phyloP scores from a whole-genome alignment of 2,329 filamentous ascomycete genomes.

The Arachnomyces sp. region DNA sequence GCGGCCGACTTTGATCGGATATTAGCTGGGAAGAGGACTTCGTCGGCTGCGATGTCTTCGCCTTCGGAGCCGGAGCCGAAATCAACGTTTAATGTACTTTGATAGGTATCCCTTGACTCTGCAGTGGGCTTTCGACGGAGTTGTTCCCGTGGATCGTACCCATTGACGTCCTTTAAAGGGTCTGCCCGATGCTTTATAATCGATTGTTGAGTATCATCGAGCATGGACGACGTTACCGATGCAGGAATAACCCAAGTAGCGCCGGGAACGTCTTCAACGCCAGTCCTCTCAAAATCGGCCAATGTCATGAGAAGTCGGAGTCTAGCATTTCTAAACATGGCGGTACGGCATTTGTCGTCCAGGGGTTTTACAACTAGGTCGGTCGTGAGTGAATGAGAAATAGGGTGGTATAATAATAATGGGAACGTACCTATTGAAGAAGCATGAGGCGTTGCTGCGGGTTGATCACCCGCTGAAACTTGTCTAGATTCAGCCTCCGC shows the following conservation, averaged over 20 bases:
- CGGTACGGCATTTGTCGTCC: slow-evolving; percentile 57
- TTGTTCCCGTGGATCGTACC: slow-evolving; percentile 65
- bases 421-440: slow-evolving; percentile 40
- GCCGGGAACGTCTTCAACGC: slow-evolving; percentile 63
- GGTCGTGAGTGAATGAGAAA: slow-evolving; percentile 16
- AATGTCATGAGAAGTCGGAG: slow-evolving; percentile 77
- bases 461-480: slow-evolving; percentile 25
- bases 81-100: slow-evolving; percentile 42
- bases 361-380: slow-evolving; percentile 54
- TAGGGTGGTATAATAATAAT: not conserved
- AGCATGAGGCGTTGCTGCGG: slow-evolving; percentile 17
- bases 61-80: slow-evolving; percentile 66
- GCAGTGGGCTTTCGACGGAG: slow-evolving; percentile 60
- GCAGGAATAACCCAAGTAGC: slow-evolving; percentile 72
- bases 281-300: slow-evolving; percentile 60
- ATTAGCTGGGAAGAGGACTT: slow-evolving; percentile 59
- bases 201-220: slow-evolving; percentile 61
- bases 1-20: slow-evolving; percentile 43
- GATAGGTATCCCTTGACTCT: slow-evolving; percentile 29
- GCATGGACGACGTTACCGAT: slow-evolving; percentile 53
- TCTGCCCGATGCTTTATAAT: slow-evolving; percentile 73
- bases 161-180: slow-evolving; percentile 70
- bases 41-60: slow-evolving; percentile 50
- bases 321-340: slow-evolving; percentile 84
- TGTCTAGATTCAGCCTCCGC: slow-evolving; percentile 57